Conservation (phyloP, 1,284 basidiomycete species). For the Ustilago loliicola region DNA sequence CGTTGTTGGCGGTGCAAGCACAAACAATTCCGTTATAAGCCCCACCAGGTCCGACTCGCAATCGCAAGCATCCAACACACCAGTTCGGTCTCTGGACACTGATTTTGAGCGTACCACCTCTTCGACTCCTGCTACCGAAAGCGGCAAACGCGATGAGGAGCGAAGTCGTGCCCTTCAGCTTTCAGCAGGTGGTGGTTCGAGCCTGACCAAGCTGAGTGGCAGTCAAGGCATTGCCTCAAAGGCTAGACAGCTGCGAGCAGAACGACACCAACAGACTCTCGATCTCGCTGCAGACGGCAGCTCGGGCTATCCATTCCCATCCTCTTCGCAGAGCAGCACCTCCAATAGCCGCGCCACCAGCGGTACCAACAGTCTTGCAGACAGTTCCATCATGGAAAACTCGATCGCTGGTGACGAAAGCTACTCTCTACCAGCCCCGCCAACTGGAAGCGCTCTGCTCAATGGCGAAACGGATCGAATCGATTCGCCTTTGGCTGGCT, state of each 20-base stretch:
- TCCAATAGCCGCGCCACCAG: constrained; percentile 36
- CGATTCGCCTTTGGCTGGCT: constrained; percentile 33
- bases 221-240: constrained; percentile 36
- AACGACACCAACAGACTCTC: constrained; percentile 45
- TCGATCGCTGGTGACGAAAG: constrained; percentile 58
- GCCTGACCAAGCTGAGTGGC: constrained; percentile 36
- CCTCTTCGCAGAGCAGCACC: constrained; percentile 26
- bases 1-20: constrained; percentile 49
- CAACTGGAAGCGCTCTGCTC: not conserved
- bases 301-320: constrained; percentile 30
- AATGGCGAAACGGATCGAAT: not conserved
- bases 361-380: constrained; percentile 29
- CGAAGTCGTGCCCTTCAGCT: constrained; percentile 40
- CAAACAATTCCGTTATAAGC: constrained; percentile 18
- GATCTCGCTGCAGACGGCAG: constrained; percentile 28
- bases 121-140: constrained; percentile 27
- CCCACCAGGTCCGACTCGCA: constrained; percentile 27
- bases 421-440: constrained; percentile 37
- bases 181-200: constrained; percentile 26
- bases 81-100: constrained; percentile 16
- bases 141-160: constrained; percentile 30
- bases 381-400: constrained; percentile 39
- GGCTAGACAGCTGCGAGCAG: constrained; percentile 43
- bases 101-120: constrained; percentile 17
- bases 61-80: constrained; percentile 35